Conservation (phyloP, 257 asterid genomes). For the Linderniella brevidens region DNA sequence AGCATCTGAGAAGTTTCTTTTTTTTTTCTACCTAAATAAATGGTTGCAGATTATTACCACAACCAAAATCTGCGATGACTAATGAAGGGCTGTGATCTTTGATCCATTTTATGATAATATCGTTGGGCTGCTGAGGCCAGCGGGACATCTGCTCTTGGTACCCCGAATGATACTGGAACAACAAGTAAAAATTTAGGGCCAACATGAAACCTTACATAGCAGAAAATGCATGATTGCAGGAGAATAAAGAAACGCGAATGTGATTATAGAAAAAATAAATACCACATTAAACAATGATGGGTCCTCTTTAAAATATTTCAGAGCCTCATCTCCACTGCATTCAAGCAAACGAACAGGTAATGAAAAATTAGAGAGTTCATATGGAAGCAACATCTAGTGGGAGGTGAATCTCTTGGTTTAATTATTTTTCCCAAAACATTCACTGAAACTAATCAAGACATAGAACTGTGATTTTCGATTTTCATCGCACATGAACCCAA, state of each 20-base stretch:
- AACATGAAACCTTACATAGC: neutral
- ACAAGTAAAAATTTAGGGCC: slow-evolving; percentile 16
- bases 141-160: slow-evolving; percentile 89
- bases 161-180: slow-evolving; percentile 81
- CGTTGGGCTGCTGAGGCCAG: slow-evolving; percentile 88
- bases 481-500: too few species aligned
- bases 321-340: slow-evolving; percentile 77
- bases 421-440: neutral
- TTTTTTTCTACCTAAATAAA: too few species aligned
- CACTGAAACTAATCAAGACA: neutral
- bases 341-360: slow-evolving; percentile 1
- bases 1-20: slow-evolving; percentile 2
- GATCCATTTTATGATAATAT: slow-evolving; percentile 58
- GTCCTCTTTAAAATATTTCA: slow-evolving; percentile 58
- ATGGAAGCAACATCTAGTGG: neutral
- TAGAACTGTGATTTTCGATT: too few species aligned
- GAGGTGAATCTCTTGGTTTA: too few species aligned
- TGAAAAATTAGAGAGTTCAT: neutral
- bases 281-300: slow-evolving; percentile 77
- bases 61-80: slow-evolving; percentile 84
- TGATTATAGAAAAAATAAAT: slow-evolving; percentile 1
- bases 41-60: slow-evolving; percentile 39
- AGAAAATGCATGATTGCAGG: neutral
- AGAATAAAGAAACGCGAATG: neutral
- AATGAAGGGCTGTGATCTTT: slow-evolving; percentile 49